Base-by-base conservation (phyloP, 345 rosid species). In the Barbarea vulgaris region DNA sequence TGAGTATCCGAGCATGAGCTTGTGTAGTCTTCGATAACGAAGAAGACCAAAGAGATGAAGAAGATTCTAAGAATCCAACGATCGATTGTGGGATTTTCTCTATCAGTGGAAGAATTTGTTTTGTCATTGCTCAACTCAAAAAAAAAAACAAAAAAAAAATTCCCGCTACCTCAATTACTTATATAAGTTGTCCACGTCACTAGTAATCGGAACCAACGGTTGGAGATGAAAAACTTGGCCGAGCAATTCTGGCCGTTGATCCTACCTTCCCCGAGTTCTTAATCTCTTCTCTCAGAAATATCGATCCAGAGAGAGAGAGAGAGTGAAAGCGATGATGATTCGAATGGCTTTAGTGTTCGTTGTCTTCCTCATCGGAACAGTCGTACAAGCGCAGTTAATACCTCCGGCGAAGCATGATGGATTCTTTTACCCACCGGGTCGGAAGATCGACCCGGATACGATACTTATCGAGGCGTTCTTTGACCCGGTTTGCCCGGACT, bases 401-500 rank as follows among this genome's bases (percentile, higher is more conserved):
- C 96, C 95, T 22, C 97, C 98, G 62, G 83, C 82, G 9, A 91
- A 76, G 69, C 78, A 69, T 64, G 98, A 94, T 39, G 98, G 98
- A 56, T 94, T 94, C 82, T 47, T 81, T 24, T 94, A 90, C 78
- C 78, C 78, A 67, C 54, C 70, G 36, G 78, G 75, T 68, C 36
- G 65, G 58, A 79, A 19, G 44, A 77, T 77, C 10, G 79, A 78
- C 42, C 46, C 83, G 10, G 85, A 86, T 58, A 42, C 93, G 58
- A 76, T 94, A 69, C 15, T 82, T 44, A 69, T 94, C 81, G 98
- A 91, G 54, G 95, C 97, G 14, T 94, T 85, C 85, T 83, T 81
- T 55, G 98, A 94, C 76, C 98, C 98, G 33, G 88, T 91, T 75
- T 94, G 98, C 70, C 86, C 97, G 22, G 96, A 91, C 61, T 88